A percentile compares a stretch with the other conserved stretches of the same genome.
Evolutionary conservation across 192 early-diverging fungal species (phyloP).

Genomic region (Umbelopsis sp.): DNA sequence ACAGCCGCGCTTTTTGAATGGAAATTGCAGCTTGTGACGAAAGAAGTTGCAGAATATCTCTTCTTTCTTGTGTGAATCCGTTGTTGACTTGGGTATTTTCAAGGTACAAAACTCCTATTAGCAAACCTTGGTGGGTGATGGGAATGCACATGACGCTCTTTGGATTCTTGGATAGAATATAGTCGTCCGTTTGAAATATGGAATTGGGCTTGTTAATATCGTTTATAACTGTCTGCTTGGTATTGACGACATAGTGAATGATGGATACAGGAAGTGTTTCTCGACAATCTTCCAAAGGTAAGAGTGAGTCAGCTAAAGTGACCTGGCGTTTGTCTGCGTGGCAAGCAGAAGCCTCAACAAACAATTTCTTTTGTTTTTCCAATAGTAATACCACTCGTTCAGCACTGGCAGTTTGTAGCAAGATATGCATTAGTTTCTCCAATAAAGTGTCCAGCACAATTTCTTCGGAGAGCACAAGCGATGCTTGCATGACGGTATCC

Average conservation of each 20-base stretch:
- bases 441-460: slow-evolving; percentile 25
- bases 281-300: slow-evolving; percentile 4
- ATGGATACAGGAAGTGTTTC: slow-evolving; percentile 2
- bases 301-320: neutral
- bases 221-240: slow-evolving; percentile 18
- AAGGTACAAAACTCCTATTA: slow-evolving; percentile 21
- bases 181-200: slow-evolving; percentile 17
- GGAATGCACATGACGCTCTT: slow-evolving; percentile 24
- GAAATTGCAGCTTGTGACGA: slow-evolving; percentile 27
- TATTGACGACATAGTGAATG: slow-evolving; percentile 16
- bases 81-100: slow-evolving; percentile 25
- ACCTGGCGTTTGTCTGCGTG: neutral
- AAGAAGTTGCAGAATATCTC: slow-evolving; percentile 19
- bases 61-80: slow-evolving; percentile 23
- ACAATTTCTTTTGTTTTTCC: slow-evolving; percentile 14
- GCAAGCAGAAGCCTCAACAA: slow-evolving; percentile 20
- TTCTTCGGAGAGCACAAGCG: slow-evolving; percentile 27
- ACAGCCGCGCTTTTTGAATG: slow-evolving; percentile 23
- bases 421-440: slow-evolving; percentile 25
- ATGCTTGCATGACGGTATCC: slow-evolving; percentile 25
- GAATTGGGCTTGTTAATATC: neutral
- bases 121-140: slow-evolving; percentile 20
- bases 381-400: slow-evolving; percentile 20
- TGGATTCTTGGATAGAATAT: slow-evolving; percentile 11
- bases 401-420: slow-evolving; percentile 23